phyloP scores from a whole-genome alignment of 441 rosid genomes.

The Eruca vesicaria region DNA sequence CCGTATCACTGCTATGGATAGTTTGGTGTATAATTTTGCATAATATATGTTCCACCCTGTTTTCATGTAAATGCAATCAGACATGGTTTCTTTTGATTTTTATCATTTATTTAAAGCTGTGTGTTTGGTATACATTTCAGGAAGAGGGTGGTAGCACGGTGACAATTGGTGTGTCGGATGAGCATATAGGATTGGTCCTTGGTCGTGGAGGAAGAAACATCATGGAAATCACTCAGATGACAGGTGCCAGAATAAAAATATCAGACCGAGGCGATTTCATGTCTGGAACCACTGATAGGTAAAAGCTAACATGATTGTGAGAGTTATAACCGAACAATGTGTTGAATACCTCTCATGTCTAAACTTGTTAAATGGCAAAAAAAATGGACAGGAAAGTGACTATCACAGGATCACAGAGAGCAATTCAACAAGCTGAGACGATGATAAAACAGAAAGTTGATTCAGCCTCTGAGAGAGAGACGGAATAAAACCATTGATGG shows the following conservation, averaged over 20 bases:
- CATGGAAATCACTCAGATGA: conserved; percentile 93
- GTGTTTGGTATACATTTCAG: conserved; percentile 42
- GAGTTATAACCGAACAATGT: not conserved
- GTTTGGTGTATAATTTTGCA: not conserved
- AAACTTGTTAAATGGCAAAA: not conserved
- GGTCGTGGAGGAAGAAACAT: conserved; percentile 99
- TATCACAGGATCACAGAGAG: conserved; percentile 89
- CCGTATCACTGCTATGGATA: not conserved
- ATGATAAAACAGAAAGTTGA: conserved; percentile 96
- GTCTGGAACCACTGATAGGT: conserved; percentile 92
- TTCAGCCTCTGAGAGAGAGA: conserved; percentile 74
- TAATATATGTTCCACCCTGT: not conserved
- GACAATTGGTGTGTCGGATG: conserved; percentile 92
- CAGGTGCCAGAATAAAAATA: conserved; percentile 90
- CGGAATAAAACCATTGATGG: conserved; percentile 43
- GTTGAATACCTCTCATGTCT: not conserved
- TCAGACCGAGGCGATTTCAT: conserved; percentile 97
- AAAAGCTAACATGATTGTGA: not conserved
- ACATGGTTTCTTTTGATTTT: not conserved
- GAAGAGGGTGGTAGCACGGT: conserved; percentile 70
- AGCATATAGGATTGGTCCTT: conserved; percentile 86
- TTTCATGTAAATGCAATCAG: not conserved
- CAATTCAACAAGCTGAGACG: conserved; percentile 79
- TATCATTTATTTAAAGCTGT: conserved; percentile 1
- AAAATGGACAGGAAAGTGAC: conserved; percentile 78